Evolutionary conservation across 345 rosid species (phyloP), one percentile per base, ranked within the genome.

Genomic region (Anacardium occidentale): DNA sequence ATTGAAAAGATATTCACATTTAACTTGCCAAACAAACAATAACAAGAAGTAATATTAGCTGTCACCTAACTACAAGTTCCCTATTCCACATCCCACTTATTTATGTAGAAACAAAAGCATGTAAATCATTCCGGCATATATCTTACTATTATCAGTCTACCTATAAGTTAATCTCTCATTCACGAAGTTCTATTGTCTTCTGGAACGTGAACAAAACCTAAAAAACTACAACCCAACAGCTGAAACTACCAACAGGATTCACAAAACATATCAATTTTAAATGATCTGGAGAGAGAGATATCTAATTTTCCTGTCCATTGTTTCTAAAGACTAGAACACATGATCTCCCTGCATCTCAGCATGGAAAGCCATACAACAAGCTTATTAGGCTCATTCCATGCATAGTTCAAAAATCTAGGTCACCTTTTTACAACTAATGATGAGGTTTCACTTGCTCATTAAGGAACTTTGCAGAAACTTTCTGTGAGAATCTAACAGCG

Each of bases 391-490:
- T n/a, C n/a, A 21, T 24, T 24, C 72, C 52, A 72, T 20, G 57
- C 47, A 58, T 57, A 55, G 51, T 66, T 52, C 13, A 11, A 58
- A 3, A 17, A 53, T 25, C 50, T 26, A 61, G 26, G 26, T 14
- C 2, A 34, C 18, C 17, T 18, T 44, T 29, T 45, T 67, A 69
- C 62, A 68, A 56, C 52, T 45, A 55, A 66, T 44, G 32, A 48
- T 51, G 51, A 50, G 50, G 40, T 69, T 62, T 25, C 37, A 55
- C n/a, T 48, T 61, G 68, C 54, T 18, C n/a, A 73, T 32, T 15
- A 62, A 76, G 66, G 72, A 69, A 74, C 29, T 45, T 26, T 25
- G 21, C 20, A 29, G 52, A 74, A 68, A 62, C 32, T 68, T 68
- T 37, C 13, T 25, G 34, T 44, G 68, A 68, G 32, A 29, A 66